These are phyloP conservation scores for Ceratocystis diversiconidia DNA, from an alignment of 2,329 filamentous ascomycete species.

Conservation along the genomic window DNA sequence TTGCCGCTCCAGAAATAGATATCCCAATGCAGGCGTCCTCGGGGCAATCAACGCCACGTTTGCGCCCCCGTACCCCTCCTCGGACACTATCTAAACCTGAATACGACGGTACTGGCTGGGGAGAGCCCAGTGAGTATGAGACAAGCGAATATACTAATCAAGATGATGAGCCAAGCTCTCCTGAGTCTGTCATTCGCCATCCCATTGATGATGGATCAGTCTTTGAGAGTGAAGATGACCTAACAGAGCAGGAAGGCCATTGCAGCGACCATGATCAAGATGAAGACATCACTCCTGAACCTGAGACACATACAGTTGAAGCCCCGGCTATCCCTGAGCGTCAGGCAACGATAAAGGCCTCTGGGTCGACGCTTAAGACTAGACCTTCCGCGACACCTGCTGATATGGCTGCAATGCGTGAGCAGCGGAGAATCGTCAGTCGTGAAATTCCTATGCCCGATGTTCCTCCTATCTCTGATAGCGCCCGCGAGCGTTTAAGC, in stretches of 20 bases:
- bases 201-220: constrained; percentile 33
- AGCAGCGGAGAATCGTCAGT: constrained; percentile 72
- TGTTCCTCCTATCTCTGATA: constrained; percentile 31
- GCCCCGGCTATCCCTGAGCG: constrained; percentile 62
- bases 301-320: constrained; percentile 32
- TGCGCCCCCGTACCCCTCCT: constrained; percentile 32
- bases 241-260: constrained; percentile 23
- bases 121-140: constrained; percentile 32
- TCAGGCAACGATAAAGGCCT: constrained; percentile 76
- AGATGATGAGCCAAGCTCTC: constrained; percentile 54
- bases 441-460: constrained; percentile 51
- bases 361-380: constrained; percentile 76
- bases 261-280: constrained; percentile 20
- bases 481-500: constrained; percentile 41
- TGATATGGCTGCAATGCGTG: constrained; percentile 72
- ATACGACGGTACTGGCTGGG: constrained; percentile 50
- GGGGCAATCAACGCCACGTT: constrained; percentile 23
- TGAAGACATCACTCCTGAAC: constrained; percentile 20
- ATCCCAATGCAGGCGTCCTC: neutral
- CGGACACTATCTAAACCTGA: constrained; percentile 40
- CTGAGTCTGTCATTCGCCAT: constrained; percentile 81
- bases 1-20: neutral
- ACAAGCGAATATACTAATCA: constrained; percentile 23
- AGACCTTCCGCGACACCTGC: constrained; percentile 76
- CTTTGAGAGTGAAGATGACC: constrained; percentile 22